Base-by-base conservation (phyloP, 768 basidiomycete genomes). In the Boletus tomentosulus region DNA sequence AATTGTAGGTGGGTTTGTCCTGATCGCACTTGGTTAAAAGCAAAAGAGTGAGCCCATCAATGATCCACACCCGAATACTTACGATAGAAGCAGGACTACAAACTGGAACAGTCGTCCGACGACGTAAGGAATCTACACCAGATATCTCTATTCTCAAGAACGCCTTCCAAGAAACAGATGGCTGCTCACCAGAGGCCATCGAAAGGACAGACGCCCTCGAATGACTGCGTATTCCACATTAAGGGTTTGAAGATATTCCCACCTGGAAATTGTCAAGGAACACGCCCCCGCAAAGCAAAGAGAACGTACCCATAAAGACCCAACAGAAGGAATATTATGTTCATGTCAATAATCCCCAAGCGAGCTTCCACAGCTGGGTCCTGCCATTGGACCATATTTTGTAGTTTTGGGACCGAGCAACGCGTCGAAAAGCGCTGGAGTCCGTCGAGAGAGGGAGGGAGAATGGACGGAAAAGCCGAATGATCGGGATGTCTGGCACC, bases 171-270 rank as follows among this genome's bases (percentile, higher is more conserved):
- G 16, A 39, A 16, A 42, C 4, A 25, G 11, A 4, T 8, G 10
- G 16, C 19, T 22, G 48, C 62, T 56, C 37, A 68, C 69, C 39
- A 68, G 49, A 25, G 59, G 22, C 69, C 62, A 71, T 30, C 57
- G 53, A 31, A 68, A 70, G 16, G 64, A 6, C 3, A 60, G 15
- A n/a, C 57, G 62, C 5, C 60, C 46, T 37, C 59, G 60, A 34
- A 70, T 34, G 28, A 70, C 49, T 4, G 59, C 64, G 10, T 52
- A 60, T 46, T 70, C 69, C 4, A 64, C 53, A 2, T 54, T 50
- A 12, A 59, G 44, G 2, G 60, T 58, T 11, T 48, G 43, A 2
- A 69, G 6, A 34, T 65, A 68, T 13, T 66, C 62, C 69, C 67
- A 68, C 3, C 67, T 66, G 25, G 3, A 13, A n/a, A 43, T 19